phyloP scores from a whole-genome alignment of 345 rosid species.

The Brassica napus region DNA sequence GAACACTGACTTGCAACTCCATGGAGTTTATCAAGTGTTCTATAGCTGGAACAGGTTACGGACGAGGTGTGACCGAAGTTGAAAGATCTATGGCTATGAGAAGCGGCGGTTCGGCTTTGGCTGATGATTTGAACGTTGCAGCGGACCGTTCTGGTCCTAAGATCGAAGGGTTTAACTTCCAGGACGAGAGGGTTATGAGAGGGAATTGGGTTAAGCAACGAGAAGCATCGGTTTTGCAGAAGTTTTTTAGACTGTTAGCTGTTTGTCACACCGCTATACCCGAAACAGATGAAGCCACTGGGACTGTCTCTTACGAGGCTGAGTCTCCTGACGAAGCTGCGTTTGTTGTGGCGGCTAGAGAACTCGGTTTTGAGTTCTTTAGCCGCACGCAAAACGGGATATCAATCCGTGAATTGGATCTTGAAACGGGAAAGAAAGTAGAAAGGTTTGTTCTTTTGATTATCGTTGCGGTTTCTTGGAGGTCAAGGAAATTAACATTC shows the following conservation, averaged over 20 bases:
- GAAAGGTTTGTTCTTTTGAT: conserved; percentile 49
- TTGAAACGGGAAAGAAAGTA: conserved; percentile 45
- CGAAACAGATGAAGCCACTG: conserved; percentile 77
- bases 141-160: conserved; percentile 43
- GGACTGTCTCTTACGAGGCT: conserved; percentile 72
- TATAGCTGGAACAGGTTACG: conserved; percentile 77
- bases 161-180: conserved; percentile 78
- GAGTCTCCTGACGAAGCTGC: conserved; percentile 99
- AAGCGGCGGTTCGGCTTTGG: conserved; percentile 60
- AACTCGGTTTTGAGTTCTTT: conserved; percentile 85
- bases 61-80: conserved; percentile 84
- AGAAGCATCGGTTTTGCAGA: conserved; percentile 56
- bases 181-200: conserved; percentile 72
- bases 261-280: conserved; percentile 94
- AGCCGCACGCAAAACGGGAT: conserved; percentile 76
- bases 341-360: conserved; percentile 87
- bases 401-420: conserved; percentile 71
- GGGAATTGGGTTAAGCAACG: conserved; percentile 73
- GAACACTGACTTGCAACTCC: conserved; percentile 92
- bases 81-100: conserved; percentile 76
- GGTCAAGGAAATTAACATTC: neutral
- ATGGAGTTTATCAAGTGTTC: conserved; percentile 97
- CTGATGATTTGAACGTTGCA: conserved; percentile 41
- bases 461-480: neutral
- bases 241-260: conserved; percentile 68